Conservation (phyloP, 768 basidiomycete species). For the Agaricus blazei region DNA sequence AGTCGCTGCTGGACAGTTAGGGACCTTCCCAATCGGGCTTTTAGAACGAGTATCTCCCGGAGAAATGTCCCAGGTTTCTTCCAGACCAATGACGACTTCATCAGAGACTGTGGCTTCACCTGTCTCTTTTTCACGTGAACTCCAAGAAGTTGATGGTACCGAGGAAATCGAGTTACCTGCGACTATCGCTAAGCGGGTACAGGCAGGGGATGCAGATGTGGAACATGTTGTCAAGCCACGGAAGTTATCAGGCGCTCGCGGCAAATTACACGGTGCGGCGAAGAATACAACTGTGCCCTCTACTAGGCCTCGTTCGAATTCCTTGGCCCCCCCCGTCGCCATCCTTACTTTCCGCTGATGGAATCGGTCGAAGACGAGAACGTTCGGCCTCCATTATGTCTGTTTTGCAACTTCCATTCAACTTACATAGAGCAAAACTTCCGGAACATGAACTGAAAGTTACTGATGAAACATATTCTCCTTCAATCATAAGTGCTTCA, state of each 20-base stretch:
- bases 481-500: slow-evolving; percentile 35
- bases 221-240: slow-evolving; percentile 36
- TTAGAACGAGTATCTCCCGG: slow-evolving; percentile 28
- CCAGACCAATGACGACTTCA: slow-evolving; percentile 11
- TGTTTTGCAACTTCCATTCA: slow-evolving; percentile 23
- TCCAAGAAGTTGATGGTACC: slow-evolving; percentile 40
- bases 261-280: slow-evolving; percentile 31
- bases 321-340: slow-evolving; percentile 20
- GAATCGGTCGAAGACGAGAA: slow-evolving; percentile 16
- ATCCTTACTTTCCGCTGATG: slow-evolving; percentile 27
- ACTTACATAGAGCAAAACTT: slow-evolving; percentile 23
- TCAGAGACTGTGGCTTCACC: slow-evolving; percentile 7
- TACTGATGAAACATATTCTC: slow-evolving; percentile 39
- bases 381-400: slow-evolving; percentile 34
- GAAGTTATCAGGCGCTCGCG: slow-evolving; percentile 34
- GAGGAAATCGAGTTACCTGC: slow-evolving; percentile 63
- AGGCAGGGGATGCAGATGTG: slow-evolving; percentile 40
- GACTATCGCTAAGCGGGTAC: slow-evolving; percentile 46
- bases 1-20: slow-evolving; percentile 42
- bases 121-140: slow-evolving; percentile 11
- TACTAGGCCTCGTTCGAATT: slow-evolving; percentile 15
- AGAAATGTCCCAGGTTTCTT: slow-evolving; percentile 19
- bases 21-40: slow-evolving; percentile 38
- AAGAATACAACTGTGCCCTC: slow-evolving; percentile 18
- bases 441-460: slow-evolving; percentile 29